Base-by-base conservation (phyloP, 306 rosid genomes). In the Ochetophila trinervis region DNA sequence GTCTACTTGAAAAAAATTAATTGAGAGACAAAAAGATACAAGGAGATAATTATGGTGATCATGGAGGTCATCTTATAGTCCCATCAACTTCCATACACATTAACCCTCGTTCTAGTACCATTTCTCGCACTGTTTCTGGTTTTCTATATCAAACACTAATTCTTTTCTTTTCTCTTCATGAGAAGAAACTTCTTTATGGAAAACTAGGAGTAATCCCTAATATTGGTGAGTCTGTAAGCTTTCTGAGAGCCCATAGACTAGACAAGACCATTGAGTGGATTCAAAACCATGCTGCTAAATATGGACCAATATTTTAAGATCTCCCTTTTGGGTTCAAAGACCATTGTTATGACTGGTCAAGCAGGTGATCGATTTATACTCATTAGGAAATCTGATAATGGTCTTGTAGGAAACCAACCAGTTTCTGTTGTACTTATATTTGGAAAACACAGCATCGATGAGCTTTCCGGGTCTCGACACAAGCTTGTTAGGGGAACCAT, bases 321-420 rank as follows among this genome's bases (percentile, higher is more conserved):
- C 51, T 66, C 70, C 14, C 70, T 66, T 50, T 52, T 53, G 70
- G 70, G 60, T 1, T 65, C 60, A 9, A 65, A 36, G 19, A 35
- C 60, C 1, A 22, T 52, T 14, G 70, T 65, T 35, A 19, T 36
- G 5, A 65, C 70, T 11, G 70, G 70, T 16, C 70, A 65, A 53
- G 60, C 60, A 16, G 70, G 70, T 6, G 52, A 65, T 35, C 60
- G 70, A 35, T 65, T 65, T 65, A 59, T 65, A 9, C 53, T 65
- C 44, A 21, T 60, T 16, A 59, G 70, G 40, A 37, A 10, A 5
- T 22, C 50, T 53, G 60, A 65, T 49, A 65, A 54, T 36, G 60
- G 60, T 21, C 21, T 65, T 36, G 70, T 49, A 19, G 70, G 70
- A 34, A 65, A 65, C 70, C 70, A 65, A 36, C 60, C 36, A 4